Base-by-base conservation (phyloP, 441 rosid species). In the Croton setiger region DNA sequence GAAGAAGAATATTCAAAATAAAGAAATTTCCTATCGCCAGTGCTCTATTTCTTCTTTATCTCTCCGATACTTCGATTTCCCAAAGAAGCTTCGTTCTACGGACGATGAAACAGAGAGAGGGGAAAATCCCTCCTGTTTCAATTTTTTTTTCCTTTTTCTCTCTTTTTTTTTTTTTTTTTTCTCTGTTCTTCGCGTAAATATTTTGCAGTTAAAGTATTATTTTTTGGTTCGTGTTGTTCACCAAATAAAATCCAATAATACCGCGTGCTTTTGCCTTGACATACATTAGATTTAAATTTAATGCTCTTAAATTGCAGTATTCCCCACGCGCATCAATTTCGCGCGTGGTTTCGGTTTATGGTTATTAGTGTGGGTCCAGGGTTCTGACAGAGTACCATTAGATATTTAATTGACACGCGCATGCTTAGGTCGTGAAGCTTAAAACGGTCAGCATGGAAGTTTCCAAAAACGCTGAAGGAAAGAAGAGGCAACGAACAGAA, bases 51-150 rank as follows among this genome's bases (percentile, higher is more conserved):
- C 18, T 57, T 56, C 27, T 39, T 4, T 36, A 31, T 63, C 56
- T 57, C 31, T 27, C 13, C 39, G 45, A 39, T 23, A 27, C 13
- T 23, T 27, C 18, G 10, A 13, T 56, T 56, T 56, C 37, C 37
- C 31, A 27, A 56, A 12, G 39, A 56, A 56, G 9, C 60, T 56
- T 56, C 60, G n/a, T 56, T 56, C 15, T 27, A 31, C 60, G 66
- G 68, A 72, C 68, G 66, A 68, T 62, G 77, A 65, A 75, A 77
- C 83, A 77, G 66, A 70, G 75, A 74, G 65, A 57, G 62, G 51
- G 60, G 56, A 31, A 11, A 56, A 31, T 56, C 17, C 14, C 37
- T 31, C 37, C 60, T 4, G 60, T 37, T 56, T 56, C 60, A 27
- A 27, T 8, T 18, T 7, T 47, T 13, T 11, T 64, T 67, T 36